Conservation (phyloP, 2,329 filamentous ascomycete species). For the Paecilomyces niveus region DNA sequence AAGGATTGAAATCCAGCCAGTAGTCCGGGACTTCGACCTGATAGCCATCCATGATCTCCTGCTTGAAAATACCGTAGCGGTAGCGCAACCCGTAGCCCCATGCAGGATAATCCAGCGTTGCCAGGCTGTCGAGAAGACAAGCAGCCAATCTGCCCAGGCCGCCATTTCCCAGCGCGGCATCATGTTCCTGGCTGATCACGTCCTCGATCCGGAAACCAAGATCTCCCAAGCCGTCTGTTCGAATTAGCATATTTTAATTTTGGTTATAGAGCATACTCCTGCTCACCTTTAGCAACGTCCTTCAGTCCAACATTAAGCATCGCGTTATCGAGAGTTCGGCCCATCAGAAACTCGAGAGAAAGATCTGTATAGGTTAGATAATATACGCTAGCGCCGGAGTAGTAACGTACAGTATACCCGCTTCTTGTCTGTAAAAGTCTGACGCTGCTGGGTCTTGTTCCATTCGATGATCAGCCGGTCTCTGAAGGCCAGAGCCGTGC, state of each 20-base stretch:
- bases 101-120: constrained; percentile 87
- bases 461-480: constrained; percentile 90
- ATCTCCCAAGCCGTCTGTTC: constrained; percentile 69
- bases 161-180: constrained; percentile 92
- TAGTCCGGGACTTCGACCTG: constrained; percentile 98
- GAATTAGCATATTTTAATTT: constrained; percentile 8
- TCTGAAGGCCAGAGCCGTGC: constrained; percentile 83
- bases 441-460: constrained; percentile 96
- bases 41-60: constrained; percentile 96
- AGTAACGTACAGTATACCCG: constrained; percentile 71
- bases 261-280: constrained; percentile 10
- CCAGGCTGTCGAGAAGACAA: constrained; percentile 94
- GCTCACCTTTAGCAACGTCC: constrained; percentile 67
- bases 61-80: constrained; percentile 97
- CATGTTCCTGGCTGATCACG: constrained; percentile 87
- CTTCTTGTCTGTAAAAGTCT: constrained; percentile 86
- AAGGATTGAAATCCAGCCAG: constrained; percentile 98
- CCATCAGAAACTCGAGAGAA: constrained; percentile 97
- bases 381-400: not conserved
- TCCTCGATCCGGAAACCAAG: constrained; percentile 97
- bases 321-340: constrained; percentile 90
- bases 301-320: constrained; percentile 95
- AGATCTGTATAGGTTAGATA: constrained; percentile 52
- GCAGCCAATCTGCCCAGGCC: constrained; percentile 90
- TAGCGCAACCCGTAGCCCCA: constrained; percentile 98